Conservation (phyloP, 164 flowering plant genomes). For the Magnolia officinalis region DNA sequence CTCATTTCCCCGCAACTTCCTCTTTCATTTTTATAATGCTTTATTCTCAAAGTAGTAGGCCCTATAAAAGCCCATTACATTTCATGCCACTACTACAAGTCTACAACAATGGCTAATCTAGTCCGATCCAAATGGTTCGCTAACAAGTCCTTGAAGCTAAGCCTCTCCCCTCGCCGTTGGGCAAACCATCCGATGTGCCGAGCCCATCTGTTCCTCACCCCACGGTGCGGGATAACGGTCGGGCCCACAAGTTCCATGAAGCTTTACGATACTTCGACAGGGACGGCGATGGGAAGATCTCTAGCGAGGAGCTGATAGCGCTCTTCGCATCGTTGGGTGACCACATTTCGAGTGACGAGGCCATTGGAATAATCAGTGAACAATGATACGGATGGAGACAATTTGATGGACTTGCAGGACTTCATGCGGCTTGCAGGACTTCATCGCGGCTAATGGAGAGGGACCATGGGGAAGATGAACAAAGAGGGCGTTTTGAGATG, state of each 20-base stretch:
- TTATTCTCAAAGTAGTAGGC: neutral
- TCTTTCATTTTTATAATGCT: neutral
- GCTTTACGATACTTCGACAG: constrained; percentile 62
- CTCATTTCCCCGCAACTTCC: neutral
- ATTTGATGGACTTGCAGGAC: constrained; percentile 51
- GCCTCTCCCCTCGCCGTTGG: constrained; percentile 10
- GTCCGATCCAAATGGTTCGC: constrained; percentile 8
- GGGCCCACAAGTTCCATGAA: constrained; percentile 33
- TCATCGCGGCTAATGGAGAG: constrained; percentile 41
- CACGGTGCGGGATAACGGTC: neutral
- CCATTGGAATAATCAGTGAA: constrained; percentile 38
- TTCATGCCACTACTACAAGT: neutral
- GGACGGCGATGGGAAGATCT: constrained; percentile 70
- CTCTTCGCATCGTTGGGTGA: constrained; percentile 63
- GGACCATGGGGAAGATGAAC: constrained; percentile 34
- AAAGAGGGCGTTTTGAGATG: constrained; percentile 70
- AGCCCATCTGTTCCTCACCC: neutral
- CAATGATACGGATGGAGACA: constrained; percentile 57
- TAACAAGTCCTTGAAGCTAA: constrained; percentile 11
- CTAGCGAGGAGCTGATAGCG: constrained; percentile 45
- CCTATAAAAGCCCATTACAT: neutral
- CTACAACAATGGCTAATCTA: neutral
- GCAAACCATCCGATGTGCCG: neutral
- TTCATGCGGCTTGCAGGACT: constrained; percentile 53
- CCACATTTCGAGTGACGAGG: constrained; percentile 53